Conservation (phyloP, 257 asterid genomes). For the Knoxia roxburghii region DNA sequence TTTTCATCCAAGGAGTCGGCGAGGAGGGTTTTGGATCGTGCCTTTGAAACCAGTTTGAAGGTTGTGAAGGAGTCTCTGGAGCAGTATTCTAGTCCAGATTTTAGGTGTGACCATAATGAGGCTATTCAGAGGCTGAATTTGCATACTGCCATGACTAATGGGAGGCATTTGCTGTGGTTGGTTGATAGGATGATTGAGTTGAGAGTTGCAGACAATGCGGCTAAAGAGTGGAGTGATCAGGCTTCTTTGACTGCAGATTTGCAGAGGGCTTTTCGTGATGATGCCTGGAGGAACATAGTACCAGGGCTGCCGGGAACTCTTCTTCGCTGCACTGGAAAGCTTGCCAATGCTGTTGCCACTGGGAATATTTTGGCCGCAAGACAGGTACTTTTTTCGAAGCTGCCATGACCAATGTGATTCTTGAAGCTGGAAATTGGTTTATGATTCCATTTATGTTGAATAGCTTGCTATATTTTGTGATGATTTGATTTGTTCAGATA, state of each 20-base stretch:
- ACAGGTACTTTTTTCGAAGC: slow-evolving; percentile 49
- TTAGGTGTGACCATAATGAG: slow-evolving; percentile 82
- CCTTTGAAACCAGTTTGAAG: slow-evolving; percentile 59
- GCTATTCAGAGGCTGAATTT: slow-evolving; percentile 85
- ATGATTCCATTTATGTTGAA: too few relatives aligned
- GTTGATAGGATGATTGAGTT: slow-evolving; percentile 97
- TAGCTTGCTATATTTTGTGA: too few relatives aligned
- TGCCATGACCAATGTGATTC: not conserved
- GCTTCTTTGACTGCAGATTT: slow-evolving; percentile 62
- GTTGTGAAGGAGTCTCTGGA: slow-evolving; percentile 79
- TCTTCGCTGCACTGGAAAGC: slow-evolving; percentile 81
- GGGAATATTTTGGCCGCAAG: slow-evolving; percentile 65
- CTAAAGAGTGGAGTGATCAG: slow-evolving; percentile 79
- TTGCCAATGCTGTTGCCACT: slow-evolving; percentile 64
- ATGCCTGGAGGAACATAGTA: slow-evolving; percentile 64
- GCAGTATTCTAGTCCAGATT: slow-evolving; percentile 85
- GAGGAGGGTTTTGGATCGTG: slow-evolving; percentile 64
- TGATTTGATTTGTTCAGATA: too few relatives aligned
- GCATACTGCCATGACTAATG: slow-evolving; percentile 75
- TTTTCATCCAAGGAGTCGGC: slow-evolving; percentile 64
- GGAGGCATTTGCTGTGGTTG: slow-evolving; percentile 84
- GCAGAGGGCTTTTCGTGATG: slow-evolving; percentile 70
- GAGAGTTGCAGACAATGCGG: slow-evolving; percentile 84
- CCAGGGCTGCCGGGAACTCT: slow-evolving; percentile 76
- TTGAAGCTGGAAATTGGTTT: not conserved